Evolutionary conservation across 2,329 filamentous ascomycete genomes (phyloP).

Genomic region (Botrytis cinerea): DNA sequence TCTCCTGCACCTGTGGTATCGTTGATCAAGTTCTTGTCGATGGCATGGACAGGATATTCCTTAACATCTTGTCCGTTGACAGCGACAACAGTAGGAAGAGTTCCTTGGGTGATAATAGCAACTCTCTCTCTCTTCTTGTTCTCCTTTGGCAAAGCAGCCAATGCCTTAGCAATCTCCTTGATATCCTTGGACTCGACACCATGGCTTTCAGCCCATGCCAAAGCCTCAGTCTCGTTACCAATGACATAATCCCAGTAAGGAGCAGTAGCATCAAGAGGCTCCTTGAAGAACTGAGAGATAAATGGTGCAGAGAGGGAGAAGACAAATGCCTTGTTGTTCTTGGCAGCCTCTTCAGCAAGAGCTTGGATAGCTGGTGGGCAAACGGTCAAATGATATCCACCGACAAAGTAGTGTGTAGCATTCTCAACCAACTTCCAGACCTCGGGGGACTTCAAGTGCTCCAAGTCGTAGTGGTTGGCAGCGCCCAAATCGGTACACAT

Average conservation of each 20-base stretch:
- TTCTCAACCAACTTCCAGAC: slow-evolving; percentile 92
- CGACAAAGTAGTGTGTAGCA: slow-evolving; percentile 87
- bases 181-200: slow-evolving; percentile 73
- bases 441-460: slow-evolving; percentile 86
- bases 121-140: slow-evolving; percentile 81
- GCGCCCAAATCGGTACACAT: slow-evolving; percentile 95
- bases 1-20: slow-evolving; percentile 98
- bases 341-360: slow-evolving; percentile 85
- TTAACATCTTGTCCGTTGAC: slow-evolving; percentile 70
- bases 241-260: slow-evolving; percentile 96
- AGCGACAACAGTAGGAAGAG: slow-evolving; percentile 84
- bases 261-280: slow-evolving; percentile 79
- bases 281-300: slow-evolving; percentile 97
- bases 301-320: slow-evolving; percentile 94
- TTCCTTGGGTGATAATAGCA: slow-evolving; percentile 94
- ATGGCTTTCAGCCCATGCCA: slow-evolving; percentile 83
- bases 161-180: slow-evolving; percentile 78
- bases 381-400: slow-evolving; percentile 97
- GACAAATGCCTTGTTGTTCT: slow-evolving; percentile 87
- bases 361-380: slow-evolving; percentile 88
- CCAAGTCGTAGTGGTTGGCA: slow-evolving; percentile 94
- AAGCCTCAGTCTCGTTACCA: slow-evolving; percentile 95
- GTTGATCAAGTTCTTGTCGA: slow-evolving; percentile 76
- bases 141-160: slow-evolving; percentile 89
- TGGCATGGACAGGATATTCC: slow-evolving; percentile 79